phyloP scores from a whole-genome alignment of 2,329 filamentous ascomycete genomes.

The Diaporthe capsici region DNA sequence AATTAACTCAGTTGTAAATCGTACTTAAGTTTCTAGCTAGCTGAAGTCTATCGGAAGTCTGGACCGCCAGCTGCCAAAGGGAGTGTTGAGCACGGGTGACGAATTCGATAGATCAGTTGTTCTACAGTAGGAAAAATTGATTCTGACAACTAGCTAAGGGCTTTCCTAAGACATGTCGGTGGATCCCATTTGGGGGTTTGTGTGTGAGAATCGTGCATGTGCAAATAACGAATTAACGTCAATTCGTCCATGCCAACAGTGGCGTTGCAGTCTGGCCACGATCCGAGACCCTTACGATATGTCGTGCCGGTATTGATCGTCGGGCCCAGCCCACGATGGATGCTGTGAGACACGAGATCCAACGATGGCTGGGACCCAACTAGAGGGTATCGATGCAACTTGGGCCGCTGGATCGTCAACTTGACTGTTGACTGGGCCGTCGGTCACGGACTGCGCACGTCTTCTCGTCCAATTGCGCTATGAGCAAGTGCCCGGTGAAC shows the following conservation, averaged over 20 bases:
- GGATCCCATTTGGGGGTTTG: not conserved
- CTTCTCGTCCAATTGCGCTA: not conserved
- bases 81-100: not conserved
- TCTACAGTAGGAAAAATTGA: too few species aligned
- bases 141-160: not conserved
- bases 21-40: not conserved
- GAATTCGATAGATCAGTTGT: not conserved
- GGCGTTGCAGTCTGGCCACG: not conserved
- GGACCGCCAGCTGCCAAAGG: not conserved
- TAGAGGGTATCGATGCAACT: not conserved
- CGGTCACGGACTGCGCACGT: not conserved
- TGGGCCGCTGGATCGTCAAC: not conserved
- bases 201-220: not conserved
- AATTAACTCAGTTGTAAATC: not conserved
- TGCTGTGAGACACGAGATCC: not conserved
- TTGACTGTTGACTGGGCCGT: not conserved
- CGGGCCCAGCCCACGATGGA: not conserved
- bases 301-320: not conserved
- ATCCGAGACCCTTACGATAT: not conserved
- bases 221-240: not conserved
- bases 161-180: not conserved
- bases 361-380: not conserved
- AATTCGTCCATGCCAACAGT: not conserved
- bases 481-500: not conserved
- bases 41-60: not conserved